phyloP scores from a whole-genome alignment of 257 asterid species.

The Linaria vulgaris region DNA sequence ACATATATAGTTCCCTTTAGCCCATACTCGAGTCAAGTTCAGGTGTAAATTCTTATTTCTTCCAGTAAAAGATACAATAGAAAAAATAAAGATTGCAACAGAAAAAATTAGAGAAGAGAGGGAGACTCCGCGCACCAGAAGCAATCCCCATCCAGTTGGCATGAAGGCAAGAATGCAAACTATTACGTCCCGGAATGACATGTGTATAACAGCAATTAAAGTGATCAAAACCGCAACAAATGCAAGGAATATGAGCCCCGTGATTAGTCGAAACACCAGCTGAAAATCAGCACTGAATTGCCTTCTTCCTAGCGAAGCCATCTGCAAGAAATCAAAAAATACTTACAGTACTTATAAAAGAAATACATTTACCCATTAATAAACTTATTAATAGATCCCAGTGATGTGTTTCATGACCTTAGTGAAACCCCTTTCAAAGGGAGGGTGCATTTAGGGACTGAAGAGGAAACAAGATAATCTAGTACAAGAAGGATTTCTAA shows the following conservation, averaged over 20 bases:
- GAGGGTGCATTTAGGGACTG: no score
- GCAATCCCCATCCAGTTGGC: constrained; percentile 99
- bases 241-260: constrained; percentile 67
- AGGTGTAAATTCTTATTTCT: no score
- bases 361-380: no score
- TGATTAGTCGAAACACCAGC: constrained; percentile 72
- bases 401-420: no score
- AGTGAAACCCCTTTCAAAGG: no score
- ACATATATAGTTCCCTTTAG: no score
- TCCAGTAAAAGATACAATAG: background rate
- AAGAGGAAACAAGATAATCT: no score
- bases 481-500: no score
- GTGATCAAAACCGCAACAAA: constrained; percentile 55
- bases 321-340: constrained; percentile 40
- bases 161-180: constrained; percentile 88
- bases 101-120: background rate
- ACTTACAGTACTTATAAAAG: no score
- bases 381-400: no score
- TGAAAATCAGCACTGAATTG: constrained; percentile 81
- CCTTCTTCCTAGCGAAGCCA: constrained; percentile 65
- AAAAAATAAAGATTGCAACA: background rate
- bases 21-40: no score
- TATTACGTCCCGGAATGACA: constrained; percentile 72
- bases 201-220: constrained; percentile 57
- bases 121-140: constrained; percentile 50